Base-by-base conservation (phyloP, 805 yeast species). In the Torulaspora franciscae region DNA sequence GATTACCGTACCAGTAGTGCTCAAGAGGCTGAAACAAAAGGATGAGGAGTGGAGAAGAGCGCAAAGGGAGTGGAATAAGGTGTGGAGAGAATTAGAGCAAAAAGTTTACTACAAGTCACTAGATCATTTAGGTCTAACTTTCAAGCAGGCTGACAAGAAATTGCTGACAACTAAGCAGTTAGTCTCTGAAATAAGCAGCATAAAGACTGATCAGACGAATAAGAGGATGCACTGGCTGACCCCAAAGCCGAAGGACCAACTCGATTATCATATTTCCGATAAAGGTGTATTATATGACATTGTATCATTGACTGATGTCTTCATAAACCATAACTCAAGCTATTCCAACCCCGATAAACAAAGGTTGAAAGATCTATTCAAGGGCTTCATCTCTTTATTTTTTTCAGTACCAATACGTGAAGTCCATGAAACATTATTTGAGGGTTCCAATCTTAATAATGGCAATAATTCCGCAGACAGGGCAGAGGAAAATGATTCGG, bases 21-120 rank as follows among this genome's bases (percentile, higher is more conserved):
- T 93, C 65, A 86, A 83, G 56, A 80, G 99, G 60, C 76, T 93
- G 62, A 93, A 93, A 67, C 98, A 93, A 67, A 93, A 93, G 67
- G 98, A 93, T 63, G 98, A 93, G 67, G 99, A 93, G 67, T 93
- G 99, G 99, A 85, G 88, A 66, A 79, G 96, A 50, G 90, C 96
- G 1, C 99, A 91, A 59, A 80, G 98, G 57, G 98, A 93, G 64
- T 93, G 99, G 98, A 91, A 91, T 68, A 91, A 91, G 63, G 95
- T 89, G 10, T 93, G 99, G 99, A 81, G 99, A 61, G 98, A 91
- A 67, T 81, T 95, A 68, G 99, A 93, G 66, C 96, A 90, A 61
- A 90, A 88, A 58, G 95, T 89, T 0, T 90, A 85, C 64, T 87
- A 81, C 71, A 93, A 93, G 66, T 86, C 96, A 2, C 73, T 93